Evolutionary conservation across 441 rosid genomes (phyloP).

Genomic region (California macrophylla): DNA sequence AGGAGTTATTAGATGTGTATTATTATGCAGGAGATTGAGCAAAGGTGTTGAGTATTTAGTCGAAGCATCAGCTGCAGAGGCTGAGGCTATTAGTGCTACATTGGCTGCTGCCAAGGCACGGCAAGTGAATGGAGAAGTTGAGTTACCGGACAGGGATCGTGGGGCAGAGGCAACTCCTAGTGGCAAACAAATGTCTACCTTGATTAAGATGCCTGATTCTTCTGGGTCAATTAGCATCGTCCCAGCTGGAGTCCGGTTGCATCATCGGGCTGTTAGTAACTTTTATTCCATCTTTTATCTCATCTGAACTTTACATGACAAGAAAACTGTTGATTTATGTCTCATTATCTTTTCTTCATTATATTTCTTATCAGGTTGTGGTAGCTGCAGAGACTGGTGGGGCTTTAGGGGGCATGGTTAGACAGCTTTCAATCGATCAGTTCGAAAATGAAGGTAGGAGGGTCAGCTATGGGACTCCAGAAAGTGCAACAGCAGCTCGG

Average conservation of each 20-base stretch:
- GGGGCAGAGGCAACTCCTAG: conserved; percentile 94
- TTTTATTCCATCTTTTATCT: conserved; percentile 6
- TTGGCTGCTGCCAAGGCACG: conserved; percentile 97
- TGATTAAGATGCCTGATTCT: conserved; percentile 66
- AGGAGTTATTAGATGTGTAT: conserved; percentile 14
- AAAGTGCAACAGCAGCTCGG: conserved; percentile 89
- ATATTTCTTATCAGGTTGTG: conserved; percentile 55
- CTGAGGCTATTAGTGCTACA: conserved; percentile 93
- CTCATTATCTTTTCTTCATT: conserved; percentile 12
- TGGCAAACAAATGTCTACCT: conserved; percentile 57
- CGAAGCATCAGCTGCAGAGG: conserved; percentile 97
- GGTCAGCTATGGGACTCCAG: conserved; percentile 91
- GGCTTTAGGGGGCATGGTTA: conserved; percentile 94
- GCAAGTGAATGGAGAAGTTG: conserved; percentile 84
- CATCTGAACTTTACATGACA: conserved; percentile 10
- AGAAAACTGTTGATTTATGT: conserved; percentile 9
- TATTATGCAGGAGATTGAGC: conserved; percentile 56
- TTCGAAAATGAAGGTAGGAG: conserved; percentile 96
- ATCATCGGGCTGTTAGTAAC: conserved; percentile 85
- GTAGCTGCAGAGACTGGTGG: conserved; percentile 95
- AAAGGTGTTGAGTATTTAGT: conserved; percentile 95
- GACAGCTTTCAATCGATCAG: conserved; percentile 89
- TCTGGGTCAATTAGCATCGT: conserved; percentile 41
- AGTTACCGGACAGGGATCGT: conserved; percentile 72
- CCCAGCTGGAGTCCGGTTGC: conserved; percentile 83